phyloP scores from a whole-genome alignment of 371 early-diverging fungal genomes.

The Coemansia sp. region DNA sequence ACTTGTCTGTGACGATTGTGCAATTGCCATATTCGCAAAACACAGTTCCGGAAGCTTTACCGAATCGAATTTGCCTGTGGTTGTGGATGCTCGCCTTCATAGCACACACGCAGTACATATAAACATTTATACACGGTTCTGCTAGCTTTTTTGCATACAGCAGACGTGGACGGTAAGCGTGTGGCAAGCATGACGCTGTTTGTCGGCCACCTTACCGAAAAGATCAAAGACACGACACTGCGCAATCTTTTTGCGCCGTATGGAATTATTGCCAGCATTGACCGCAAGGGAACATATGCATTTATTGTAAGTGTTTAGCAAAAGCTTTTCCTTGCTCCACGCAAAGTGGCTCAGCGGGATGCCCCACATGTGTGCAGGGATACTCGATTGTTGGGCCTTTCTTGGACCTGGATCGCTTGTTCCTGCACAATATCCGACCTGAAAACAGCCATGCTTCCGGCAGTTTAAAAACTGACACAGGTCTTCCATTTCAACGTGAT shows the following conservation, averaged over 20 bases:
- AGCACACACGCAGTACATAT: neutral
- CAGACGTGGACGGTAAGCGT: neutral
- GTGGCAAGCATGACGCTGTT: conserved; percentile 31
- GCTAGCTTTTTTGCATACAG: neutral
- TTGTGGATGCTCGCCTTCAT: neutral
- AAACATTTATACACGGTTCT: neutral
- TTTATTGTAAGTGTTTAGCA: conserved; percentile 32
- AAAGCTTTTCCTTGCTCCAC: neutral
- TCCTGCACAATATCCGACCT: neutral
- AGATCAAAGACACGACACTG: conserved; percentile 24
- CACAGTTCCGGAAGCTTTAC: neutral
- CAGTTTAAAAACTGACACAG: neutral
- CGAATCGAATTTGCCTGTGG: neutral
- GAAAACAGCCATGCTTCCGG: neutral
- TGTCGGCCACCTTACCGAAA: conserved; percentile 37
- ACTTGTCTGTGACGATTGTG: neutral
- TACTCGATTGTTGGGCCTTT: neutral
- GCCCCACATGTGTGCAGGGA: neutral
- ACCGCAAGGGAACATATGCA: conserved; percentile 37
- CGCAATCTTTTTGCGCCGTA: conserved; percentile 20
- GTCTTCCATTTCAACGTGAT: neutral
- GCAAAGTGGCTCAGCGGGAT: neutral
- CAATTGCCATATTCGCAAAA: neutral
- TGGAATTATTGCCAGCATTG: conserved; percentile 22
- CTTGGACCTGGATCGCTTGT: neutral